A percentile compares a stretch with the other conserved stretches of the same genome.
Evolutionary conservation across 805 yeast genomes (phyloP).

Genomic region (Kluyveromyces aestuarii): DNA sequence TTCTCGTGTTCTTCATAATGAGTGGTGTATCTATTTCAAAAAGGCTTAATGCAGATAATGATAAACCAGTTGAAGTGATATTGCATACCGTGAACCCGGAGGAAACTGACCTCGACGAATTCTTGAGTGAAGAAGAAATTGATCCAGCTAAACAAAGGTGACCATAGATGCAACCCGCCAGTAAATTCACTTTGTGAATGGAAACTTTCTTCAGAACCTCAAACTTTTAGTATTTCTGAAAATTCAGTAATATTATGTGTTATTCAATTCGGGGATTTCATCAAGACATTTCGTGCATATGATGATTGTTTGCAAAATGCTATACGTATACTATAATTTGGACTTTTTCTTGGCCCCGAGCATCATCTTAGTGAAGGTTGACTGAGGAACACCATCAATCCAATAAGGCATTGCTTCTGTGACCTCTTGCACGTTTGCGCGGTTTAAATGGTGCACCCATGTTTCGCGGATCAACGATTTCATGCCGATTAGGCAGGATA

Average conservation of each 20-base stretch:
- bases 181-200: no score
- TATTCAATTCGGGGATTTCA: no score
- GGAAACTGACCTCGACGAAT: slow-evolving; percentile 27
- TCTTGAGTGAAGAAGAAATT: slow-evolving; percentile 11
- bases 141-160: not conserved
- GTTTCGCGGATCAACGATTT: slow-evolving; percentile 31
- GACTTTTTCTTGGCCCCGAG: slow-evolving; percentile 3
- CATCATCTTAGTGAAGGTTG: slow-evolving; percentile 49
- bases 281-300: no score
- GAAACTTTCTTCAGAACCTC: no score
- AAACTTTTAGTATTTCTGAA: no score
- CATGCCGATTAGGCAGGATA: slow-evolving; percentile 36
- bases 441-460: slow-evolving; percentile 28
- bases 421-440: slow-evolving; percentile 57
- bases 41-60: slow-evolving; percentile 27
- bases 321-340: not conserved
- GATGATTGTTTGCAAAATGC: no score
- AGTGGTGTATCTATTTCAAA: slow-evolving; percentile 39
- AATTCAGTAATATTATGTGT: no score
- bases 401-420: slow-evolving; percentile 61
- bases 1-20: slow-evolving; percentile 54
- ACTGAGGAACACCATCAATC: slow-evolving; percentile 66
- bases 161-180: no score
- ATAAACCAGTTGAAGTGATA: slow-evolving; percentile 28
- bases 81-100: slow-evolving; percentile 27